phyloP scores from a whole-genome alignment of 169 alveolate genomes.

The Plasmodium billcollinsi region DNA sequence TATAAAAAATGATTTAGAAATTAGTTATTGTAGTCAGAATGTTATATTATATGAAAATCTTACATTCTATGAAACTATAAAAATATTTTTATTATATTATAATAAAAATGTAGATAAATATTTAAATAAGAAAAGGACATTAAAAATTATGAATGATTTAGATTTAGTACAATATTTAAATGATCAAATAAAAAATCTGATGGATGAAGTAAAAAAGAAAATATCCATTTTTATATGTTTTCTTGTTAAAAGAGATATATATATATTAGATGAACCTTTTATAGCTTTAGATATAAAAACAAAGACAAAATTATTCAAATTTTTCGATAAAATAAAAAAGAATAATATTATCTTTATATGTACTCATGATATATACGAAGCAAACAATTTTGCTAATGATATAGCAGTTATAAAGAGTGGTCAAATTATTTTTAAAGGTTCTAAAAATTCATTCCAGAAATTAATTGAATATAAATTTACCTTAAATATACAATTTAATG shows the following conservation, averaged over 20 bases:
- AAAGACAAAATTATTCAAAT: constrained; percentile 39
- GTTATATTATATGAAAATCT: constrained; percentile 59
- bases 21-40: constrained; percentile 71
- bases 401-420: constrained; percentile 67
- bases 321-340: constrained; percentile 72
- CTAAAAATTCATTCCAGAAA: constrained; percentile 17
- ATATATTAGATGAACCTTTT: constrained; percentile 70
- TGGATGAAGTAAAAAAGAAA: constrained; percentile 72
- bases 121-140: constrained; percentile 51
- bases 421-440: constrained; percentile 35
- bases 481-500: constrained; percentile 23
- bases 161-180: constrained; percentile 40
- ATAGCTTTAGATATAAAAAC: constrained; percentile 69
- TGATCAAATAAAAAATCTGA: constrained; percentile 26
- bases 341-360: constrained; percentile 68
- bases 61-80: constrained; percentile 57
- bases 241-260: constrained; percentile 62
- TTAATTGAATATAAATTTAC: constrained; percentile 51
- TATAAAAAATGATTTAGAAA: neutral
- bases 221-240: constrained; percentile 67
- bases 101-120: constrained; percentile 49
- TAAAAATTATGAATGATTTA: constrained; percentile 37
- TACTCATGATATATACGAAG: constrained; percentile 75
- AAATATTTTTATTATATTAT: constrained; percentile 52
- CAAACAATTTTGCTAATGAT: constrained; percentile 63